Conservation (phyloP, 2,329 filamentous ascomycete species). For the Neonectria sp. region DNA sequence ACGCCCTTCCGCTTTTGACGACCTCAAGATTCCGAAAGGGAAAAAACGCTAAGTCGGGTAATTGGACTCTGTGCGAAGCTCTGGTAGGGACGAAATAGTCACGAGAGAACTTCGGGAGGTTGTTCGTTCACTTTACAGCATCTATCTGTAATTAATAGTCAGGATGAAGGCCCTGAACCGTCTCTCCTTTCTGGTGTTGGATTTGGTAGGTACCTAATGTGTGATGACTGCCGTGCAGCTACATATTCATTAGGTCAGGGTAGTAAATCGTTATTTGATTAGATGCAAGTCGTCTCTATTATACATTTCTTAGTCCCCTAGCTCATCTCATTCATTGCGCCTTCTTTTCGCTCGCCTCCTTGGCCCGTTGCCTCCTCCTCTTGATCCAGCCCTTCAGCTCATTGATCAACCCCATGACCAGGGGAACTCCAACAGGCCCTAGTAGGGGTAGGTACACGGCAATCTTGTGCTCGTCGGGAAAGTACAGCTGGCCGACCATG, state of each 20-base stretch:
- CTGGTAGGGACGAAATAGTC: neutral
- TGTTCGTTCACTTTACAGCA: neutral
- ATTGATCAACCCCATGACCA: slow-evolving; percentile 87
- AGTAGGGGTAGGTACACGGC: slow-evolving; percentile 94
- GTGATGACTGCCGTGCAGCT: neutral
- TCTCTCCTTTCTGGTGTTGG: neutral
- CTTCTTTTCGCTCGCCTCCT: slow-evolving; percentile 58
- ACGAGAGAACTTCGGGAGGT: neutral
- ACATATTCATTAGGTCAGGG: neutral
- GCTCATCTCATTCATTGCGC: slow-evolving; percentile 42
- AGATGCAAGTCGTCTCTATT: slow-evolving; percentile 35
- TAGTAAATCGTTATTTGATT: slow-evolving; percentile 23
- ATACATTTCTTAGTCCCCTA: slow-evolving; percentile 19
- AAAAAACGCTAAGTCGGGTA: neutral
- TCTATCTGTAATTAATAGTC: neutral
- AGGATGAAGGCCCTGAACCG: neutral
- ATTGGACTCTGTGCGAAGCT: neutral
- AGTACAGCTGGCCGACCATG: slow-evolving; percentile 99
- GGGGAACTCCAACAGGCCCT: slow-evolving; percentile 90
- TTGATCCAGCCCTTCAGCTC: slow-evolving; percentile 78
- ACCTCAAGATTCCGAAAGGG: neutral
- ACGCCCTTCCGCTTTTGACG: neutral
- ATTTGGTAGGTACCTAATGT: neutral
- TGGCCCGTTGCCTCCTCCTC: slow-evolving; percentile 61
- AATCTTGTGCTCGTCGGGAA: slow-evolving; percentile 98